Conservation (phyloP, 495 filamentous ascomycete species). For the Penicillium arizonense region DNA sequence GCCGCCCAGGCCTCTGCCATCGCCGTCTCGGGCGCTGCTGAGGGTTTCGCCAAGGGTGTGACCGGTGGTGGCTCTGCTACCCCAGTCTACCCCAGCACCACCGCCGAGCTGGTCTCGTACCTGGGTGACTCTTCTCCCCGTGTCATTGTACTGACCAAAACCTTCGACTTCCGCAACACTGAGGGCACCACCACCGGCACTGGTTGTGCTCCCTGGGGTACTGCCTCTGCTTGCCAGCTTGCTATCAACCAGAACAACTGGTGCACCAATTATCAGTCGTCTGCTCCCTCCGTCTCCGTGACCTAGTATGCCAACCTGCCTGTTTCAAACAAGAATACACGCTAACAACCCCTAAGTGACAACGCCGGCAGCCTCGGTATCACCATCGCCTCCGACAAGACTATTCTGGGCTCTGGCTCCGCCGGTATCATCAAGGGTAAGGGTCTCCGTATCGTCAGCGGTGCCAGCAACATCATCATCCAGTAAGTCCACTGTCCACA, state of each 20-base stretch:
- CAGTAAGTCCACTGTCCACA: conserved; percentile 29
- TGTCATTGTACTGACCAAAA: conserved; percentile 39
- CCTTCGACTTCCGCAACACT: conserved; percentile 42
- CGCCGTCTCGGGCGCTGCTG: conserved; percentile 29
- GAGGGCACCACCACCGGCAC: conserved; percentile 39
- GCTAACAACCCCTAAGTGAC: conserved; percentile 21
- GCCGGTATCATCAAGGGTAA: conserved; percentile 42
- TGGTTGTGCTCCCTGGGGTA: conserved; percentile 48
- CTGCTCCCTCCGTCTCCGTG: conserved; percentile 34
- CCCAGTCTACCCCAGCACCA: conserved; percentile 33
- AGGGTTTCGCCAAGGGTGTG: conserved; percentile 39
- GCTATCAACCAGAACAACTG: conserved; percentile 54
- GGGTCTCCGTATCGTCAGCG: conserved; percentile 43
- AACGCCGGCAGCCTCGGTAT: conserved; percentile 43
- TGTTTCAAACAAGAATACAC: neutral
- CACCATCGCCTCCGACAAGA: conserved; percentile 45
- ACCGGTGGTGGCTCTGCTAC: conserved; percentile 45
- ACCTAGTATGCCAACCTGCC: conserved; percentile 28
- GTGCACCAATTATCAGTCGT: conserved; percentile 42
- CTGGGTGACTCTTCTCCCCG: conserved; percentile 35
- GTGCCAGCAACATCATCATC: conserved; percentile 45
- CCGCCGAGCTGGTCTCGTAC: conserved; percentile 43
- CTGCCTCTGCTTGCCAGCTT: conserved; percentile 42
- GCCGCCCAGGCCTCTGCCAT: conserved; percentile 3
- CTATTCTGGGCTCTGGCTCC: conserved; percentile 37